Evolutionary conservation across 495 filamentous ascomycete species (phyloP).

Genomic region (Penicillium macrosclerotiorum): DNA sequence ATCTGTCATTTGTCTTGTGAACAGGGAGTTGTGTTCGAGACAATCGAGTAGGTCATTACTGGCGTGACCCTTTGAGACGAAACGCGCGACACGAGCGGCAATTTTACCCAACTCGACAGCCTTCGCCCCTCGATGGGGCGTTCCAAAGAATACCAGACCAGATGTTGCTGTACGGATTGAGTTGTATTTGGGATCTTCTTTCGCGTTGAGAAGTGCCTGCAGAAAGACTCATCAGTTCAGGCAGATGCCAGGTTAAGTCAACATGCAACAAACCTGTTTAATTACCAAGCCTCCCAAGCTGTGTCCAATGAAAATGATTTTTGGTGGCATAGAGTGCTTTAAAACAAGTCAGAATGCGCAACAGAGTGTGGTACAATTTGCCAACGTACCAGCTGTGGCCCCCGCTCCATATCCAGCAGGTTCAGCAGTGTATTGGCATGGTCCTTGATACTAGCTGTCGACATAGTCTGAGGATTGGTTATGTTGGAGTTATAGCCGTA

Average conservation of each 20-base stretch:
- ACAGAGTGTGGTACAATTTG: no score
- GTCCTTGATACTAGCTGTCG: slow-evolving; percentile 37
- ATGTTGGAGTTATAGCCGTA: slow-evolving; percentile 47
- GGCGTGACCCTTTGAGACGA: slow-evolving; percentile 33
- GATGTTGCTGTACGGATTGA: slow-evolving; percentile 38
- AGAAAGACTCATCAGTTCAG: background rate
- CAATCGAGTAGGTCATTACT: slow-evolving; percentile 37
- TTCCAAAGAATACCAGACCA: slow-evolving; percentile 47
- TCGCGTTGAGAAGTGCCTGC: slow-evolving; percentile 42
- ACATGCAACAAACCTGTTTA: slow-evolving; percentile 34
- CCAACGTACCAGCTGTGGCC: slow-evolving; percentile 22
- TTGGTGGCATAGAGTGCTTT: slow-evolving; percentile 24
- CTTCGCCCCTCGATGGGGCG: slow-evolving; percentile 43
- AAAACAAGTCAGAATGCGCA: no score
- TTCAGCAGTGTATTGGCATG: slow-evolving; percentile 40
- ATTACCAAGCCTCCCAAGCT: slow-evolving; percentile 47
- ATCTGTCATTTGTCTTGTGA: slow-evolving; percentile 39
- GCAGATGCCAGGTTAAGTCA: background rate
- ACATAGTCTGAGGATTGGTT: slow-evolving; percentile 37
- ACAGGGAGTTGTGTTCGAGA: slow-evolving; percentile 40
- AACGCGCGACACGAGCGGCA: slow-evolving; percentile 34
- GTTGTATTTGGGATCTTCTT: slow-evolving; percentile 39
- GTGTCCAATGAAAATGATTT: slow-evolving; percentile 47
- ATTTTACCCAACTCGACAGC: slow-evolving; percentile 39
- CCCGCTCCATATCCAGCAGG: slow-evolving; percentile 33